Evolutionary conservation across 345 rosid genomes (phyloP), one percentile per base, ranked within the genome.

Genomic region (Excoecaria cochinchinensis): DNA sequence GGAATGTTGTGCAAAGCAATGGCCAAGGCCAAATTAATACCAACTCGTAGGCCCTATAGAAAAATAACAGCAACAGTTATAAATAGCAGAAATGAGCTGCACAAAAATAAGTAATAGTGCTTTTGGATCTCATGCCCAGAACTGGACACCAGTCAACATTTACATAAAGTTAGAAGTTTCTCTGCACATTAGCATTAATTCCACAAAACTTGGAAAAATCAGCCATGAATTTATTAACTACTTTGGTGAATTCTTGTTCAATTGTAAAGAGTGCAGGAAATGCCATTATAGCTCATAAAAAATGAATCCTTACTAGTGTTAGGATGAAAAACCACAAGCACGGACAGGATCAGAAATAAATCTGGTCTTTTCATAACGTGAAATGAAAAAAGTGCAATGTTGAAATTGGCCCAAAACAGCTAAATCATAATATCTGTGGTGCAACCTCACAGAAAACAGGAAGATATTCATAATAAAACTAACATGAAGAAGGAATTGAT

Each of bases 1-100:
- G 99, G 99, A 81, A 95, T 91, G 89, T 95, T 95, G 80, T 93
- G 99, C 88, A 95, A 85, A 74, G 99, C 98, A 71, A 95, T 95
- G 78, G 99, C 98, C 79, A 95, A 74, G 52, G 99, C 99, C 83
- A 93, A 85, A 84, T 95, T 95, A 74, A 93, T 81, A 79, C 99
- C 99, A 74, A 93, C 99, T 46, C 90, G 95, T 73, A 95, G 87
- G 74, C 96, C 99, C 99, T 95, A 75, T 76, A 80, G 61, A 74
- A 78, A 39, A 67, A 69, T 24, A 52, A 44, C n/a, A 51, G 78
- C 12, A 76, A 76, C 19, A 75, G 17, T 64, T 64, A 14, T 19
- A 24, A 51, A 31, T 12, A 70, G 77, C 57, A 55, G 38, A 77
- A 31, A 40, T 60, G 63, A 58, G 74, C 57, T 51, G 44, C 47